These are phyloP conservation scores for Blakeslea trispora DNA, from an alignment of 371 early-diverging fungal species.

Conservation along the genomic window DNA sequence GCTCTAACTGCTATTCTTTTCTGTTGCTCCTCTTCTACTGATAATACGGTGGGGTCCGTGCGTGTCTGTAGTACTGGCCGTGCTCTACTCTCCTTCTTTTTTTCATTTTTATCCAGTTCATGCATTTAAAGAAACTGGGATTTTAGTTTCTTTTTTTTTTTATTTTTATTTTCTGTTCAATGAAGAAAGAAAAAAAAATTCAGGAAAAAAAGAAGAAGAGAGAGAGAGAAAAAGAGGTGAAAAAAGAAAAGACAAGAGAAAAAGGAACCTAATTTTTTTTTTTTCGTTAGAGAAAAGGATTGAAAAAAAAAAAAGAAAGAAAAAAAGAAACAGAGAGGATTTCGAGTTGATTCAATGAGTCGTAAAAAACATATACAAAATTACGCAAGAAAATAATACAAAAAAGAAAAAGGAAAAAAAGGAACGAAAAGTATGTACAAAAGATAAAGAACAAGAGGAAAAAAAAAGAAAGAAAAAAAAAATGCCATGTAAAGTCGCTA, in stretches of 20 bases:
- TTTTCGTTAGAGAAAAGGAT: too few species aligned
- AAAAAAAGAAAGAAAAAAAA: slow-evolving; percentile 12
- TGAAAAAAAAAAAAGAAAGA: too few species aligned
- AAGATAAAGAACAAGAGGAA: not conserved
- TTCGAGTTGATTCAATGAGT: too few species aligned
- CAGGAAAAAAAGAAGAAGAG: slow-evolving; percentile 3
- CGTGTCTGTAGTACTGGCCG: slow-evolving; percentile 30
- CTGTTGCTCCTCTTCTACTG: slow-evolving; percentile 34
- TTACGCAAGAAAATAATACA: slow-evolving; percentile 3
- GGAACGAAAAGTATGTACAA: not conserved
- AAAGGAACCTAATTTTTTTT: not conserved
- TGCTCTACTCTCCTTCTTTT: slow-evolving; percentile 30
- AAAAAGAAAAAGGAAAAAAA: slow-evolving; percentile 8
- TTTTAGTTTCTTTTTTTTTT: slow-evolving; percentile 3
- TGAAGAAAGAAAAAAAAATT: slow-evolving; percentile 6
- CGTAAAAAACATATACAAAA: not conserved
- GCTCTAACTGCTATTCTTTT: slow-evolving; percentile 37
- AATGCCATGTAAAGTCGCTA: slow-evolving; percentile 1
- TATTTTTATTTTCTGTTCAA: slow-evolving; percentile 6
- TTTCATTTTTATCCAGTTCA: slow-evolving; percentile 35
- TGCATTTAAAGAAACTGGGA: slow-evolving; percentile 25
- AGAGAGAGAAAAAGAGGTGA: slow-evolving; percentile 3
- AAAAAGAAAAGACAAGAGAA: slow-evolving; percentile 5
- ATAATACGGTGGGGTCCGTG: slow-evolving; percentile 38
- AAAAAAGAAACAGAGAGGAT: not conserved